These are phyloP conservation scores for Fusarium sp. DNA, from an alignment of 2,329 filamentous ascomycete genomes.

Conservation along the genomic window DNA sequence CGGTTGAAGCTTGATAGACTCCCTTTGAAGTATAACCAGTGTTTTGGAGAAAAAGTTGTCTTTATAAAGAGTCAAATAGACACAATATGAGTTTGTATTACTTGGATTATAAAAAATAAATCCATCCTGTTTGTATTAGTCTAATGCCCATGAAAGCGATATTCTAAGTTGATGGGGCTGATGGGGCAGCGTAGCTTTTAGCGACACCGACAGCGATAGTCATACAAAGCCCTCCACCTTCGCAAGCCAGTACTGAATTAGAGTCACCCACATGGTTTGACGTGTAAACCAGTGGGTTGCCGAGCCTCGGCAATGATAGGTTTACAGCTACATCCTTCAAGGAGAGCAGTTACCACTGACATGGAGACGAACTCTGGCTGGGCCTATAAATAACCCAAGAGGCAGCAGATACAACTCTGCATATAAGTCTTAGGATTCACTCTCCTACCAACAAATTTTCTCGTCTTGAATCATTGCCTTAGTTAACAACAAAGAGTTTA, in stretches of 20 bases:
- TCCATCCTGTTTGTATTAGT: no score
- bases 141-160: no score
- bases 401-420: not conserved
- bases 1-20: no score
- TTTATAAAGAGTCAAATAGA: no score
- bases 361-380: not conserved
- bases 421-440: not conserved
- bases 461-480: not conserved
- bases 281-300: not conserved
- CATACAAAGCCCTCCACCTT: not conserved
- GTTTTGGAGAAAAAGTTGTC: no score
- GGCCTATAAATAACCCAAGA: not conserved
- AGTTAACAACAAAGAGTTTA: not conserved
- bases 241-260: conserved; percentile 9
- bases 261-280: not conserved
- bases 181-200: no score
- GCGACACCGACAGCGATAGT: no score
- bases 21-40: no score
- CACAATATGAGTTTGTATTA: no score
- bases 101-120: no score
- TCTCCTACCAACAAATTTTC: not conserved
- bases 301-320: not conserved
- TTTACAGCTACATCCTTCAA: not conserved
- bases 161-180: no score
- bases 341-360: not conserved